phyloP scores from a whole-genome alignment of 208 protist genomes.

The Crithidia expoeki region DNA sequence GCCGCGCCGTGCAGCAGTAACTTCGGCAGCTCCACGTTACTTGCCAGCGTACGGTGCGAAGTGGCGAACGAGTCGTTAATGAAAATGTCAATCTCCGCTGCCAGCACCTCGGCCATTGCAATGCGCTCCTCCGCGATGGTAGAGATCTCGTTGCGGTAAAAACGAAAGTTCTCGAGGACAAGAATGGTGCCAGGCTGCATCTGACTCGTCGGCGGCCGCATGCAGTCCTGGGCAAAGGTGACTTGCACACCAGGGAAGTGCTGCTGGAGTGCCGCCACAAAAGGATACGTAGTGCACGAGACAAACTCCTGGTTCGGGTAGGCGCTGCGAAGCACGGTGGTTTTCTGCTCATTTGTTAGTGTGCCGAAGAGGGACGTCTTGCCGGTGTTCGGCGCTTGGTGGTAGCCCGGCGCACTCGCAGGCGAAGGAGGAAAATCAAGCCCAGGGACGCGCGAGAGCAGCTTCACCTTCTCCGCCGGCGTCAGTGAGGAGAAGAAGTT shows the following conservation, averaged over 20 bases:
- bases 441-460: conserved; percentile 46
- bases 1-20: conserved; percentile 74
- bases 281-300: conserved; percentile 51
- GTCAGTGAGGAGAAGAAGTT: conserved; percentile 66
- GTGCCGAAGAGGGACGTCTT: conserved; percentile 63
- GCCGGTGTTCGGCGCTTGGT: conserved; percentile 40
- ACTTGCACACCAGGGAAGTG: conserved; percentile 60
- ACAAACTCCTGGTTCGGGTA: conserved; percentile 56
- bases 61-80: conserved; percentile 87
- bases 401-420: conserved; percentile 15
- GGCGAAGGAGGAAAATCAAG: conserved; percentile 24
- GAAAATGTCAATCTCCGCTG: conserved; percentile 65
- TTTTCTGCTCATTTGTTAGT: conserved; percentile 56
- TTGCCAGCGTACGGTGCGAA: conserved; percentile 49
- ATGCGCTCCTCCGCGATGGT: conserved; percentile 47
- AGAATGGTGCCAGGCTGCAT: conserved; percentile 57
- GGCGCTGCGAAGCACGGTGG: conserved; percentile 36
- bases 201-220: conserved; percentile 47
- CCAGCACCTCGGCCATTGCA: conserved; percentile 67
- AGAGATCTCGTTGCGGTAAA: conserved; percentile 79
- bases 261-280: conserved; percentile 50
- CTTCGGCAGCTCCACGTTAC: conserved; percentile 70
- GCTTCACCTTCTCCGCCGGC: conserved; percentile 50
- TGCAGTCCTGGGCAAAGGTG: conserved; percentile 60
- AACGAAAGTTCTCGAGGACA: conserved; percentile 80